Conservation (phyloP, 306 rosid genomes). For the Gastrolobium bilobum region DNA sequence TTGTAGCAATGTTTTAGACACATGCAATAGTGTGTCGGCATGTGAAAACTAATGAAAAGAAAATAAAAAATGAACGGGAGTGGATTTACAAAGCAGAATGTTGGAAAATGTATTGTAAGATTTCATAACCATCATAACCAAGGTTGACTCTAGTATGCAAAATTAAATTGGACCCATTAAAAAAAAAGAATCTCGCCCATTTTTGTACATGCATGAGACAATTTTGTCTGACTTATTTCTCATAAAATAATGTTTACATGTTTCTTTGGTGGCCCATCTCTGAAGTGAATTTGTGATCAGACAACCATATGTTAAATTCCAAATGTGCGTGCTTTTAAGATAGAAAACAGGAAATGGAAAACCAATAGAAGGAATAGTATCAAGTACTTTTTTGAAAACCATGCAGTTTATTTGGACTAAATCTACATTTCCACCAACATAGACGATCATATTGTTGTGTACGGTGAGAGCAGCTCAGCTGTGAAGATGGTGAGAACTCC, state of each 20-base stretch:
- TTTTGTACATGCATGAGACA: no score
- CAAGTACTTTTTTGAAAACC: constrained; percentile 46
- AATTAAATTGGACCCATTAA: no score
- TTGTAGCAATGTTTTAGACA: not conserved
- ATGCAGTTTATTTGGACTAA: constrained; percentile 44
- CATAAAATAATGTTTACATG: constrained; percentile 15
- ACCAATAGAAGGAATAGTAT: constrained; percentile 10
- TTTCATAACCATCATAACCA: constrained; percentile 14
- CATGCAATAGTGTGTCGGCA: constrained; percentile 34
- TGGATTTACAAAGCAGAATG: constrained; percentile 27
- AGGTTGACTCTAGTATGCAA: not conserved
- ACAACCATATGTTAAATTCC: constrained; percentile 39
- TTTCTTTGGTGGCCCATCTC: constrained; percentile 40
- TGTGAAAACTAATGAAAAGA: constrained; percentile 6
- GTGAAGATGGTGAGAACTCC: constrained; percentile 74
- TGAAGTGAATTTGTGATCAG: constrained; percentile 20
- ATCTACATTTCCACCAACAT: not conserved
- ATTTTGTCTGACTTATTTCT: not conserved
- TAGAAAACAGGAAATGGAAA: constrained; percentile 12
- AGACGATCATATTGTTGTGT: not conserved
- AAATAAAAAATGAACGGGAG: not conserved
- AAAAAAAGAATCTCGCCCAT: no score
- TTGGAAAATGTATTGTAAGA: constrained; percentile 30
- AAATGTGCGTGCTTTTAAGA: constrained; percentile 41
- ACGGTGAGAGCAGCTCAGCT: no score